These are phyloP conservation scores for Teunomyces aglyptinius DNA, from an alignment of 805 yeast genomes.

Conservation along the genomic window DNA sequence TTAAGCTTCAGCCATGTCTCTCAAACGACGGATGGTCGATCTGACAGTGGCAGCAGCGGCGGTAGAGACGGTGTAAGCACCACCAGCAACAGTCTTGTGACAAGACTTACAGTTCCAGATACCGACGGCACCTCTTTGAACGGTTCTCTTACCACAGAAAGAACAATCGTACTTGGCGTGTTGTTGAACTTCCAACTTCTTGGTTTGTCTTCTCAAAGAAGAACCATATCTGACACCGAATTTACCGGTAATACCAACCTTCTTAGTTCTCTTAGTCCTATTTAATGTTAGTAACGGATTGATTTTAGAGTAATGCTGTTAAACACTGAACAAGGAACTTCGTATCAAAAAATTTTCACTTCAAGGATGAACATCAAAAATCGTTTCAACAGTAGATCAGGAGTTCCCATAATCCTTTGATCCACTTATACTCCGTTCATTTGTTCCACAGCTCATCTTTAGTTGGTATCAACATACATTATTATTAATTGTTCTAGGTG, in stretches of 20 bases:
- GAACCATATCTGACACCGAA: conserved; percentile 99
- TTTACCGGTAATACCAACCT: conserved; percentile 99
- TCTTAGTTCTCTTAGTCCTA: conserved; percentile 99
- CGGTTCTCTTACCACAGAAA: conserved; percentile 99
- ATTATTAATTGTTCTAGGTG: conserved; percentile 13
- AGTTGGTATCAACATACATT: conserved; percentile 12
- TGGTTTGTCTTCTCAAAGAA: conserved; percentile 99
- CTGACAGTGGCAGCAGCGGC: conserved; percentile 99
- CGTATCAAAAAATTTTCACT: conserved; percentile 1
- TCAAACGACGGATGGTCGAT: conserved; percentile 99
- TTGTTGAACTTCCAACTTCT: conserved; percentile 98
- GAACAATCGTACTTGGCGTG: conserved; percentile 99
- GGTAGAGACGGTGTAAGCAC: conserved; percentile 99
- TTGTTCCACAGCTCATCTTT: not conserved
- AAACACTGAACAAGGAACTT: not conserved
- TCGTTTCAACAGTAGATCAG: not conserved
- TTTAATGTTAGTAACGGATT: conserved; percentile 38
- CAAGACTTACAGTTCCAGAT: conserved; percentile 98
- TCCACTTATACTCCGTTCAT: not conserved
- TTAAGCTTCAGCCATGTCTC: conserved; percentile 99
- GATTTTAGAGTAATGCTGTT: not conserved
- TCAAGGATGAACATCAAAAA: not conserved
- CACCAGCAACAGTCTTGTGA: conserved; percentile 98
- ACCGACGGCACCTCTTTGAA: conserved; percentile 97
- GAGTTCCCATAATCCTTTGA: not conserved